These are phyloP conservation scores for Cutaneotrichosporon mucoides DNA, from an alignment of 1,284 basidiomycete species.

Conservation along the genomic window DNA sequence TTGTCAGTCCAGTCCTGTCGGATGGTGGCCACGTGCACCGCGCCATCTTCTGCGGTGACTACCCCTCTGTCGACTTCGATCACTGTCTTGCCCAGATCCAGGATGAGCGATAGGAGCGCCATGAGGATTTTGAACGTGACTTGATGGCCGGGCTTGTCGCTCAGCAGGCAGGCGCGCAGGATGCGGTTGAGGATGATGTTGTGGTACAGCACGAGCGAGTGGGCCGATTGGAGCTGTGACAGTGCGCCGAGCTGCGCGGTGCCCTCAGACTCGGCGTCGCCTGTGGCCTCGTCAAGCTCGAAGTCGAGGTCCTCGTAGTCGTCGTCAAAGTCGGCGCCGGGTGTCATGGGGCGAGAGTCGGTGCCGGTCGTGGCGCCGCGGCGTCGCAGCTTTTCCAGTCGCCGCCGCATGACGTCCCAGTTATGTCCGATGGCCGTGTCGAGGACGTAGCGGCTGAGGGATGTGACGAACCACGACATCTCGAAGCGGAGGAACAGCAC, in stretches of 20 bases:
- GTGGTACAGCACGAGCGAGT: slow-evolving; percentile 66
- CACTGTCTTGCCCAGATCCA: slow-evolving; percentile 66
- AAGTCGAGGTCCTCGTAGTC: slow-evolving; percentile 18
- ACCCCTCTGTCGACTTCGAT: slow-evolving; percentile 59
- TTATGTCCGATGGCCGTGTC: slow-evolving; percentile 71
- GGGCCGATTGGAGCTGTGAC: slow-evolving; percentile 57
- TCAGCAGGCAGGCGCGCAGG: slow-evolving; percentile 69
- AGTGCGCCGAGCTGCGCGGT: slow-evolving; percentile 14
- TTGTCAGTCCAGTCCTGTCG: slow-evolving; percentile 57
- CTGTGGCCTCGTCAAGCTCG: slow-evolving; percentile 22
- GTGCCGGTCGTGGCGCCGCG: slow-evolving; percentile 10
- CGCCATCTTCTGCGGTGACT: slow-evolving; percentile 59
- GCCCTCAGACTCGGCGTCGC: slow-evolving; percentile 27
- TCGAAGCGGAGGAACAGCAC: slow-evolving; percentile 67
- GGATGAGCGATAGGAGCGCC: slow-evolving; percentile 61
- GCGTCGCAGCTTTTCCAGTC: slow-evolving; percentile 33
- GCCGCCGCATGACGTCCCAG: slow-evolving; percentile 63
- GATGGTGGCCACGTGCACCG: slow-evolving; percentile 56
- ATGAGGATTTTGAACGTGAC: slow-evolving; percentile 61
- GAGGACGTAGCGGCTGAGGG: slow-evolving; percentile 64
- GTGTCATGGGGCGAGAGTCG: slow-evolving; percentile 24
- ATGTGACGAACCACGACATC: slow-evolving; percentile 63
- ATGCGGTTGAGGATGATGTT: slow-evolving; percentile 69
- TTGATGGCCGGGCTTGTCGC: slow-evolving; percentile 60
- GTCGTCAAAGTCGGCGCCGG: slow-evolving; percentile 19